phyloP scores from a whole-genome alignment of 495 filamentous ascomycete genomes.

The Tuber melanosporum region DNA sequence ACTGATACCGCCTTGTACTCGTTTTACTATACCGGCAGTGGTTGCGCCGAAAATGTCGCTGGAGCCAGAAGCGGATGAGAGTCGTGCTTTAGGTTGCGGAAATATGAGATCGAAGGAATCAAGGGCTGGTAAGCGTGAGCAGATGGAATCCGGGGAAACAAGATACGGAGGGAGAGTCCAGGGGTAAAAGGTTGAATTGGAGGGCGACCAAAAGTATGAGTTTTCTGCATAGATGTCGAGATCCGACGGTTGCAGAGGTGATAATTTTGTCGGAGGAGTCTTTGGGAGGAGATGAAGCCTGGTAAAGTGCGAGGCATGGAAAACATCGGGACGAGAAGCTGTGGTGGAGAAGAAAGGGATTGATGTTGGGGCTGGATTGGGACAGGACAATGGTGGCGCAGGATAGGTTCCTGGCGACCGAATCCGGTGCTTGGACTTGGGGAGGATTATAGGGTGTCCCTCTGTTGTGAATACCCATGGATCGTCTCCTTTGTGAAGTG shows the following conservation, averaged over 20 bases:
- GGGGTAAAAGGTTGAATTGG: conserved; percentile 79
- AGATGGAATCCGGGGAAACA: conserved; percentile 66
- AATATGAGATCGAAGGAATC: conserved; percentile 75
- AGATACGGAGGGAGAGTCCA: conserved; percentile 78
- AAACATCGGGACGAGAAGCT: conserved; percentile 78
- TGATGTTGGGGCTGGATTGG: conserved; percentile 53
- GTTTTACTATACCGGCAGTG: conserved; percentile 47
- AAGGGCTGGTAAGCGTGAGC: conserved; percentile 55
- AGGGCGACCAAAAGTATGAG: conserved; percentile 48
- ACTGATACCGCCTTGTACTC: conserved; percentile 65
- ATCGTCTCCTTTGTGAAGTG: conserved; percentile 76
- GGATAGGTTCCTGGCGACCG: conserved; percentile 56
- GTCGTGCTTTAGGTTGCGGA: conserved; percentile 43
- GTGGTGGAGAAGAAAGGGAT: conserved; percentile 67
- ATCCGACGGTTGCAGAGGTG: conserved; percentile 31
- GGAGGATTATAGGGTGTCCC: conserved; percentile 87
- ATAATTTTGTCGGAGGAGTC: conserved; percentile 44
- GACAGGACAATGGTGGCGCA: conserved; percentile 49
- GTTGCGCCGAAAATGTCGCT: conserved; percentile 6
- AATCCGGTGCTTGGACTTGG: conserved; percentile 44
- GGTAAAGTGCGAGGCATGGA: conserved; percentile 81
- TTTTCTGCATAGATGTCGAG: conserved; percentile 36
- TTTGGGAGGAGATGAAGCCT: conserved; percentile 70
- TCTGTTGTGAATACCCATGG: conserved; percentile 93
- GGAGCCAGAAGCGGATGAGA: conserved; percentile 49